Conservation (phyloP, 2,329 filamentous ascomycete genomes). For the Cladophialophora psammophila region DNA sequence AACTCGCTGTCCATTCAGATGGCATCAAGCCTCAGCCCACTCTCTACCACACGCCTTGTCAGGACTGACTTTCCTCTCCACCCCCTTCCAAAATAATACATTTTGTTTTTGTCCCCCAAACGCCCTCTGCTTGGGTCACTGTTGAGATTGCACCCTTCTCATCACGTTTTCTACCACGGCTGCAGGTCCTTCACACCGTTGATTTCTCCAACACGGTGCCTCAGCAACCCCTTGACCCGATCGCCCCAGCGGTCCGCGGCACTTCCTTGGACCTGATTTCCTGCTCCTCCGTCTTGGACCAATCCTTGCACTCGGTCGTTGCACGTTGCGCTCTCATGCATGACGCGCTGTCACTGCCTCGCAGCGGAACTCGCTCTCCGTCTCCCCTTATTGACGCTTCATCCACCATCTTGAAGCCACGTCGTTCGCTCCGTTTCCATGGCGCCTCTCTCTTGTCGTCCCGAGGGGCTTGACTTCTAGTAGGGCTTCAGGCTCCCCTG, state of each 20-base stretch:
- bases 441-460: conserved; percentile 14
- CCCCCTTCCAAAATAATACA: background rate
- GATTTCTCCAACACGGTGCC: conserved; percentile 12
- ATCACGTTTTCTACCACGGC: background rate
- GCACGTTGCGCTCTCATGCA: conserved; percentile 34
- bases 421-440: conserved; percentile 28
- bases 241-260: conserved; percentile 20
- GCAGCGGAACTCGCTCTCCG: conserved; percentile 32
- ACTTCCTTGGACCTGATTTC: conserved; percentile 5
- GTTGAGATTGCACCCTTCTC: background rate
- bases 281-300: conserved; percentile 14
- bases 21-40: background rate
- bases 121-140: background rate
- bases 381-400: conserved; percentile 19
- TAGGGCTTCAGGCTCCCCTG: background rate
- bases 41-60: background rate
- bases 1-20: background rate
- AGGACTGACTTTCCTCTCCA: background rate
- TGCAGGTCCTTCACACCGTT: conserved; percentile 12
- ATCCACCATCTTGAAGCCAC: conserved; percentile 30
- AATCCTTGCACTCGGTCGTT: conserved; percentile 30
- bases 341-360: conserved; percentile 24
- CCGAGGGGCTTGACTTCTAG: conserved; percentile 11
- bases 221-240: conserved; percentile 15
- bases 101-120: background rate